Base-by-base conservation (phyloP, 352 stramenopile genomes). In the Phytophthora ramorum region DNA sequence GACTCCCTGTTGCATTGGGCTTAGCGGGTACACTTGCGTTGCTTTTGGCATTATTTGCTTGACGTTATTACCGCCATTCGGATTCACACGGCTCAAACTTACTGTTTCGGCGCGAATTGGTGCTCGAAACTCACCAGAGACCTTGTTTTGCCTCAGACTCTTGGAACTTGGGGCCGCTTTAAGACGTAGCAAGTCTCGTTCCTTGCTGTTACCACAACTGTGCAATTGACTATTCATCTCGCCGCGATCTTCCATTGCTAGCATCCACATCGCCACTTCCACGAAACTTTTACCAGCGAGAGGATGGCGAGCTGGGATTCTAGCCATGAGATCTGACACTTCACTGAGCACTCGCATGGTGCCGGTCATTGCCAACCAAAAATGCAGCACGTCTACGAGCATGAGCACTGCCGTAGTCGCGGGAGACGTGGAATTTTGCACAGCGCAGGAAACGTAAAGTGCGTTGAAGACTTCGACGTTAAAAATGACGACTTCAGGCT, bases 391-490 rank as follows among this genome's bases (percentile, higher is more conserved):
- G 4, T 69, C 61, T 28, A 65, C 34, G 7, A 69, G 44, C 62
- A 69, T 69, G 0, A 69, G 35, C 26, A 53, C 62, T 22, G 43
- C 17, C 12, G 62, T 69, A 26, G 45, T 69, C n/a, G 19, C 45
- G 9, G 40, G 24, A 7, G 62, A 69, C 4, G 54, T 40, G 0
- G 62, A 69, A 22, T 59, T 58, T 7, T 69, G 62, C 1, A 65
- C 55, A 5, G 62, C 54, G 20, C 16, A 57, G 2, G 62, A 66
- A 6, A 85, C 62, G 16, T 66, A 85, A 0, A 85, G 46, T 17
- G 76, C 40, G 56, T 85, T 73, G 54, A 81, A 86, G 13, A 80
- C 53, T 17, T 86, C 72, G 32, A 78, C 63, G 26, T 83, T 81
- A 61, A 83, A 78, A 8, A 82, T 73, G 3, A 82, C 55, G 6